Conservation (phyloP, 2,329 filamentous ascomycete species). For the Penicillium glabrum region DNA sequence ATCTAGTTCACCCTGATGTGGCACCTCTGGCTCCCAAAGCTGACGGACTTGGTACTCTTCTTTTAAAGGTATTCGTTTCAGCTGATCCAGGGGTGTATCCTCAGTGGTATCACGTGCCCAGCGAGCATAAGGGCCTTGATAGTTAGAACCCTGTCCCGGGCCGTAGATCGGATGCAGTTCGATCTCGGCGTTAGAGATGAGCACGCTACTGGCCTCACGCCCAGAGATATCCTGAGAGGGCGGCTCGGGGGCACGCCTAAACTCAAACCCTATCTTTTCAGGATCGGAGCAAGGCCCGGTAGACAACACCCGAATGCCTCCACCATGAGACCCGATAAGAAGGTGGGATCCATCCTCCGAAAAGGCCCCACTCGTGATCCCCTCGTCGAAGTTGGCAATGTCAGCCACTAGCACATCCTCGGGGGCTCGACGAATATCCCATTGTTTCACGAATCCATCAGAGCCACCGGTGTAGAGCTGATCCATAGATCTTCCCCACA, state of each 20-base stretch:
- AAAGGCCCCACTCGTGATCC: constrained; percentile 59
- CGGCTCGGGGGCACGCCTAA: constrained; percentile 10
- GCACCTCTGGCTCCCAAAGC: constrained; percentile 26
- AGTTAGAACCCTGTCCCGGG: constrained; percentile 40
- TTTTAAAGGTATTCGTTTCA: constrained; percentile 23
- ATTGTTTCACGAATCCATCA: constrained; percentile 60
- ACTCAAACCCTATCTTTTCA: constrained; percentile 6
- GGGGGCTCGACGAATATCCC: constrained; percentile 56
- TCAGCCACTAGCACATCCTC: constrained; percentile 55
- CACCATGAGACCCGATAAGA: constrained; percentile 58
- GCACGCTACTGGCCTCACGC: constrained; percentile 22
- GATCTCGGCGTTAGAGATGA: constrained; percentile 37
- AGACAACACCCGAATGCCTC: constrained; percentile 54
- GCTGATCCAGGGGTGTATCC: constrained; percentile 17
- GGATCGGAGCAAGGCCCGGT: constrained; percentile 28
- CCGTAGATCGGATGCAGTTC: constrained; percentile 37
- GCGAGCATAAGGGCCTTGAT: constrained; percentile 41
- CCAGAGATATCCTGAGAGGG: constrained; percentile 23
- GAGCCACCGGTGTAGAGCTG: constrained; percentile 61
- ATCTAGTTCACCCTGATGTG: constrained; percentile 24
- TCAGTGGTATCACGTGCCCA: constrained; percentile 35
- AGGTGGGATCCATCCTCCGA: constrained; percentile 57
- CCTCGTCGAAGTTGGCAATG: constrained; percentile 49
- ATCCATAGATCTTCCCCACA: constrained; percentile 55
- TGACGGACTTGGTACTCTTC: constrained; percentile 30